phyloP scores from a whole-genome alignment of 176 grass and related monocot species.

The Poa pratensis region DNA sequence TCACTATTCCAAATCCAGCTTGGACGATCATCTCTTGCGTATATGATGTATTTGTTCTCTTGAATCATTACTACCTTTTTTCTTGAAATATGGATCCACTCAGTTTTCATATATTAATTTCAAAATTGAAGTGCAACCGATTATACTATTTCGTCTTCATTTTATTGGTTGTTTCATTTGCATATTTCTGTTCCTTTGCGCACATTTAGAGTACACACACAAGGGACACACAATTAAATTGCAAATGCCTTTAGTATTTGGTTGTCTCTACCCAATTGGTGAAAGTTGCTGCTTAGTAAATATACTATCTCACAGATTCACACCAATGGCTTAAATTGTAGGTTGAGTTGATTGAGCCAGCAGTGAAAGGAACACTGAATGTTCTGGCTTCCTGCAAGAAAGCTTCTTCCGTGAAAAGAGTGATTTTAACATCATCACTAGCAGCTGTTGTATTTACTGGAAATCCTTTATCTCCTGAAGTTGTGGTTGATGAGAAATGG shows the following conservation, averaged over 20 bases:
- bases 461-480: conserved; percentile 38
- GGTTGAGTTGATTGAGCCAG: conserved; percentile 50
- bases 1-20: background rate
- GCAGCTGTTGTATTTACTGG: conserved; percentile 41
- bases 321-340: background rate
- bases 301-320: background rate
- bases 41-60: background rate
- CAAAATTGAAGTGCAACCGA: background rate
- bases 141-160: background rate
- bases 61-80: background rate
- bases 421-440: conserved; percentile 54
- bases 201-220: background rate
- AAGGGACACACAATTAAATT: background rate
- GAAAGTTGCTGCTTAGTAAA: background rate
- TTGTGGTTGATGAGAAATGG: conserved; percentile 47
- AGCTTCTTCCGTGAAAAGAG: conserved; percentile 46
- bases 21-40: background rate
- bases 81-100: background rate
- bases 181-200: background rate
- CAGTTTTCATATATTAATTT: background rate
- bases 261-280: background rate
- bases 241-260: background rate
- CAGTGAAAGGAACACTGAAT: conserved; percentile 54
- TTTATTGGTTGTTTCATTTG: background rate
- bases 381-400: conserved; percentile 49